These are phyloP conservation scores for Deuterostichococcus epilithicus DNA, from an alignment of 139 green algal genomes.

Conservation along the genomic window DNA sequence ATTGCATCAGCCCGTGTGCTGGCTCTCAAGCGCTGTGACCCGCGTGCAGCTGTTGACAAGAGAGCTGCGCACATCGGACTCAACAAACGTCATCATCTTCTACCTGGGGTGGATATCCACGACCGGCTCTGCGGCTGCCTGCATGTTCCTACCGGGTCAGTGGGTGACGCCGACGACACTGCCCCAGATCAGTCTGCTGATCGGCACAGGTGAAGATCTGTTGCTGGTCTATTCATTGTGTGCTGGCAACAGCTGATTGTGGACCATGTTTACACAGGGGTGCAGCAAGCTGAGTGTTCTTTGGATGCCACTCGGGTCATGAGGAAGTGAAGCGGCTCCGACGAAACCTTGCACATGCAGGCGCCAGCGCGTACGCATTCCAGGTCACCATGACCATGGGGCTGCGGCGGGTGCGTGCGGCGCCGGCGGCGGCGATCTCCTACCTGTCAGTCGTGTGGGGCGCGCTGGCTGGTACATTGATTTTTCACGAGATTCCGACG, in stretches of 20 bases:
- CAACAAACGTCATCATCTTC: background rate
- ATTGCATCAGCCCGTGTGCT: no score
- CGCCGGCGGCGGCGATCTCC: constrained; percentile 3
- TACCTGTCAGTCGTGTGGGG: constrained; percentile 11
- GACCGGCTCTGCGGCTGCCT: background rate
- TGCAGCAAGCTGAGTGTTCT: no score
- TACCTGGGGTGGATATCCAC: background rate
- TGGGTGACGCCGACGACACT: background rate
- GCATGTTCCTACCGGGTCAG: background rate
- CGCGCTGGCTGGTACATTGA: background rate
- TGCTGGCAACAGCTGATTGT: no score
- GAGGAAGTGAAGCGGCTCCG: background rate
- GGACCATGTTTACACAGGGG: no score
- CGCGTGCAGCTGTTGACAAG: background rate
- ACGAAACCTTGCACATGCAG: background rate
- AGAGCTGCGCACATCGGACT: background rate
- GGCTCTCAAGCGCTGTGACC: no score
- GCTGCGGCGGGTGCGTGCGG: constrained; percentile 10
- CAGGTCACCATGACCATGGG: constrained; percentile 8
- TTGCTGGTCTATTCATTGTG: background rate
- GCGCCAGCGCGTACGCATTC: background rate
- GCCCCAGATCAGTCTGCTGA: background rate
- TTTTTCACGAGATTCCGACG: background rate
- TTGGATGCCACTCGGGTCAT: background rate
- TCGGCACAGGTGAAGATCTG: background rate